Evolutionary conservation across 2,329 filamentous ascomycete species (phyloP).

Genomic region (Cercospora zeina): DNA sequence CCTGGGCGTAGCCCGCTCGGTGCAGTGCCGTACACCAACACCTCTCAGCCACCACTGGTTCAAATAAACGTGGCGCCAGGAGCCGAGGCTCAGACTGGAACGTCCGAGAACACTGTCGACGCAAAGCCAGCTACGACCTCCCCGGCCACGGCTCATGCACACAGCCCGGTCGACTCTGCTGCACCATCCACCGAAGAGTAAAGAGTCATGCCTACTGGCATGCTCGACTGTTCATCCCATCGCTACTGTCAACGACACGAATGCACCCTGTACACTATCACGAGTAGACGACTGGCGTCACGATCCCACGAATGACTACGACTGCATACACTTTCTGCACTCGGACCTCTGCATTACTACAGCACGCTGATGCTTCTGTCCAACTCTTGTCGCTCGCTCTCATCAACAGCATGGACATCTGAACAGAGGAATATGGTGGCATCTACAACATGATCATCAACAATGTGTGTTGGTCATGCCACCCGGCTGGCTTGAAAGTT

Average conservation of each 20-base stretch:
- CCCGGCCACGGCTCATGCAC: conserved; percentile 28
- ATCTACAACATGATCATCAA: conserved; percentile 33
- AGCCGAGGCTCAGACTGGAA: conserved; percentile 25
- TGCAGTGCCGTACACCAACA: conserved; percentile 32
- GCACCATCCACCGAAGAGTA: conserved; percentile 34
- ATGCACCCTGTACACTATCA: conserved; percentile 31
- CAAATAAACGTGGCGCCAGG: conserved; percentile 29
- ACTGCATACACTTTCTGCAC: conserved; percentile 25
- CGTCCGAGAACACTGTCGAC: conserved; percentile 24
- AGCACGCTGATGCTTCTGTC: conserved; percentile 20
- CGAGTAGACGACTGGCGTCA: conserved; percentile 33
- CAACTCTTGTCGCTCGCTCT: conserved; percentile 30
- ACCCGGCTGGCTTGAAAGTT: conserved; percentile 30
- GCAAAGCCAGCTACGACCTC: conserved; percentile 31
- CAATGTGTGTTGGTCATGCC: conserved; percentile 36
- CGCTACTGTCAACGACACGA: conserved; percentile 31
- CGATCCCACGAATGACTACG: conserved; percentile 32
- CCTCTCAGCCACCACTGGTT: conserved; percentile 31
- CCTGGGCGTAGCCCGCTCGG: conserved; percentile 33
- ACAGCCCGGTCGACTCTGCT: conserved; percentile 34
- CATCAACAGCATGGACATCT: conserved; percentile 25
- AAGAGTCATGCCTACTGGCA: conserved; percentile 12
- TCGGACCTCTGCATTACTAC: conserved; percentile 29
- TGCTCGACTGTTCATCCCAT: conserved; percentile 21
- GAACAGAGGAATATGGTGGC: conserved; percentile 31